Evolutionary conservation across 192 early-diverging fungal genomes (phyloP).

Genomic region (Dissophora globulifera): DNA sequence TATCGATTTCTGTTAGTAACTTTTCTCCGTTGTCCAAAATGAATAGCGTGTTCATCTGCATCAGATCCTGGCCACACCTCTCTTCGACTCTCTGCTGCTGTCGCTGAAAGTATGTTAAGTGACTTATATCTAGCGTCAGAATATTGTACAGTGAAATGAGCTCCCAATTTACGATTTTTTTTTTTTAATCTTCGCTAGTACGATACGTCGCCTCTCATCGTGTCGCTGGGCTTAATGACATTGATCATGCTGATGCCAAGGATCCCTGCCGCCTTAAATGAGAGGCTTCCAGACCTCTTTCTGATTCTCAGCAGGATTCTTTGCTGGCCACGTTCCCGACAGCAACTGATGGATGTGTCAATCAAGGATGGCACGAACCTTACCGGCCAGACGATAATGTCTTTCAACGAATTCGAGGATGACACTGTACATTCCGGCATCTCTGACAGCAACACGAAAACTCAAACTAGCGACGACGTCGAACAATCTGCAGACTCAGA

Average conservation of each 20-base stretch:
- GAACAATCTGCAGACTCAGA: neutral
- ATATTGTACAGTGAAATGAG: too few relatives aligned
- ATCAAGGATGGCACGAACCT: slow-evolving; percentile 23
- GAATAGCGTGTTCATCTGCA: slow-evolving; percentile 61
- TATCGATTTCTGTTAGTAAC: neutral
- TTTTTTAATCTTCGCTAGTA: slow-evolving; percentile 39
- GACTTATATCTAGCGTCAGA: too few relatives aligned
- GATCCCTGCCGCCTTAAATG: slow-evolving; percentile 57
- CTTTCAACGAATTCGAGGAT: slow-evolving; percentile 47
- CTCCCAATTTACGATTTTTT: too few relatives aligned
- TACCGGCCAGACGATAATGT: slow-evolving; percentile 36
- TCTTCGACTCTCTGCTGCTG: slow-evolving; percentile 59
- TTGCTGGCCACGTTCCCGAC: slow-evolving; percentile 61
- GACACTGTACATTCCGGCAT: neutral
- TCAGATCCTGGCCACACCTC: slow-evolving; percentile 63
- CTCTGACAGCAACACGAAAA: neutral
- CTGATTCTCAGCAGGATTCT: slow-evolving; percentile 63
- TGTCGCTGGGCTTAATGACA: slow-evolving; percentile 62
- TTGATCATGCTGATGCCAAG: slow-evolving; percentile 65
- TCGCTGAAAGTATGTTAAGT: slow-evolving; percentile 59
- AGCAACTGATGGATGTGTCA: slow-evolving; percentile 48
- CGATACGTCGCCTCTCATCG: slow-evolving; percentile 62
- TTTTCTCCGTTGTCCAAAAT: too few relatives aligned
- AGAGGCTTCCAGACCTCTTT: slow-evolving; percentile 58
- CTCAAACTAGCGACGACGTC: too few relatives aligned